Conservation (phyloP, 768 basidiomycete genomes). For the Boletus rubropictus region DNA sequence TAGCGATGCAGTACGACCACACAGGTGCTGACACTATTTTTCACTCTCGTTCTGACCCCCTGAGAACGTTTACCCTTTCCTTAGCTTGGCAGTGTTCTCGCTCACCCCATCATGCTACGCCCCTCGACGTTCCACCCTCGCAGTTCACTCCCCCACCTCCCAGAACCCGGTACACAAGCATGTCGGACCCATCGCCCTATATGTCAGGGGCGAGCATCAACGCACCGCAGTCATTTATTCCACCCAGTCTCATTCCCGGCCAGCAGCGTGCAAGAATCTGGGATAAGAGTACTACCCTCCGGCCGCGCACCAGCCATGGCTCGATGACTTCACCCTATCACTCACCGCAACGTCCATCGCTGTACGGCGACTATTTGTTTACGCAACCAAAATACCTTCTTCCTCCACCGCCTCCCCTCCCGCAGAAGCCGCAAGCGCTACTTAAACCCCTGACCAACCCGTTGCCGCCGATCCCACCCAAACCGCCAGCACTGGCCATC, state of each 20-base stretch:
- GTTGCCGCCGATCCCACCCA: slow-evolving; percentile 39
- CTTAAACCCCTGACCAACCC: slow-evolving; percentile 30
- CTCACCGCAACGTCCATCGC: slow-evolving; percentile 11
- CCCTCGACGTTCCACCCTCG: slow-evolving; percentile 17
- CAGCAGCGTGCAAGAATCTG: slow-evolving; percentile 16
- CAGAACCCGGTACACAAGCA: slow-evolving; percentile 21
- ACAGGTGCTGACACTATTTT: slow-evolving; percentile 16
- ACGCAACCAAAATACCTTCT: slow-evolving; percentile 14
- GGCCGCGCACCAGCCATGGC: slow-evolving; percentile 10
- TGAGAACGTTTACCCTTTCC: slow-evolving; percentile 7
- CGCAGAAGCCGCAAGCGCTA: slow-evolving; percentile 26
- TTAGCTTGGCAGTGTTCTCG: slow-evolving; percentile 18
- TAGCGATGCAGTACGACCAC: slow-evolving; percentile 29
- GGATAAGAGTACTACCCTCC: slow-evolving; percentile 15
- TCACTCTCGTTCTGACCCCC: background rate
- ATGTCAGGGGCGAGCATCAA: background rate
- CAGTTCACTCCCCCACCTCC: slow-evolving; percentile 6
- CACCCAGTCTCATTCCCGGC: slow-evolving; percentile 24
- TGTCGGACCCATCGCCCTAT: slow-evolving; percentile 7
- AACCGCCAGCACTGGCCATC: slow-evolving; percentile 25
- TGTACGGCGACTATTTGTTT: slow-evolving; percentile 29
- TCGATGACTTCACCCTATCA: slow-evolving; percentile 6
- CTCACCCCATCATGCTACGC: slow-evolving; percentile 17
- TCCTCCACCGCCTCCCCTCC: slow-evolving; percentile 27
- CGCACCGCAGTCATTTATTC: slow-evolving; percentile 13